Evolutionary conservation across 768 basidiomycete genomes (phyloP).

Genomic region (Nidula microcarpa): DNA sequence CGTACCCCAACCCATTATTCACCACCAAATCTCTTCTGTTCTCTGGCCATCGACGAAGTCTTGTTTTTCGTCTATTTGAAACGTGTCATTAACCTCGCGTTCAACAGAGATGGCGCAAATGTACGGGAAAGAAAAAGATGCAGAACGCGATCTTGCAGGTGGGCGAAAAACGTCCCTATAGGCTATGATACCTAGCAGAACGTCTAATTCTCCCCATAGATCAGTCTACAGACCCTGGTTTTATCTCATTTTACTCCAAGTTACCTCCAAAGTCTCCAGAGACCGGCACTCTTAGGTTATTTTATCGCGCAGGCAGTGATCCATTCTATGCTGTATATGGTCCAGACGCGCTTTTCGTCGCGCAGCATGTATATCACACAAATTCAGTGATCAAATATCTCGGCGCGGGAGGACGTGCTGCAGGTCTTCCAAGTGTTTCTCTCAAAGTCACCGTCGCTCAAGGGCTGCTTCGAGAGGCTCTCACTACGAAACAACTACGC

Average conservation of each 20-base stretch:
- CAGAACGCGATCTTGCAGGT: constrained; percentile 16
- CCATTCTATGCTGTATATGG: constrained; percentile 91
- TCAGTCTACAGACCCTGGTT: constrained; percentile 72
- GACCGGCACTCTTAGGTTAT: constrained; percentile 82
- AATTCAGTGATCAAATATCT: constrained; percentile 92
- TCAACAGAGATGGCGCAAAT: constrained; percentile 39
- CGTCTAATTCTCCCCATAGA: constrained; percentile 27
- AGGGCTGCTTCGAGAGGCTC: constrained; percentile 78
- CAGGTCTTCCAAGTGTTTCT: constrained; percentile 72
- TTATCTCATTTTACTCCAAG: constrained; percentile 65
- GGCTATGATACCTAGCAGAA: not conserved
- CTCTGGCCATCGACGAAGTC: too few relatives aligned
- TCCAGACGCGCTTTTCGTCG: constrained; percentile 83
- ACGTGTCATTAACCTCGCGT: too few relatives aligned
- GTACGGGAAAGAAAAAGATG: constrained; percentile 65
- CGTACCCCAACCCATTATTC: too few relatives aligned
- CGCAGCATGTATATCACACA: constrained; percentile 79
- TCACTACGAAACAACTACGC: constrained; percentile 86
- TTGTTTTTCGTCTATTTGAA: too few relatives aligned
- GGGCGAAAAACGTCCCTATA: not conserved
- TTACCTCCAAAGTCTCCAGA: constrained; percentile 68
- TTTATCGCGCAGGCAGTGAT: constrained; percentile 57
- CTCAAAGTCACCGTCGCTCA: constrained; percentile 78
- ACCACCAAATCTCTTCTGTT: too few relatives aligned
- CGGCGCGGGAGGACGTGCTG: constrained; percentile 56